Evolutionary conservation across 2,329 filamentous ascomycete genomes (phyloP).

Genomic region (Aspergillus fumigatus): DNA sequence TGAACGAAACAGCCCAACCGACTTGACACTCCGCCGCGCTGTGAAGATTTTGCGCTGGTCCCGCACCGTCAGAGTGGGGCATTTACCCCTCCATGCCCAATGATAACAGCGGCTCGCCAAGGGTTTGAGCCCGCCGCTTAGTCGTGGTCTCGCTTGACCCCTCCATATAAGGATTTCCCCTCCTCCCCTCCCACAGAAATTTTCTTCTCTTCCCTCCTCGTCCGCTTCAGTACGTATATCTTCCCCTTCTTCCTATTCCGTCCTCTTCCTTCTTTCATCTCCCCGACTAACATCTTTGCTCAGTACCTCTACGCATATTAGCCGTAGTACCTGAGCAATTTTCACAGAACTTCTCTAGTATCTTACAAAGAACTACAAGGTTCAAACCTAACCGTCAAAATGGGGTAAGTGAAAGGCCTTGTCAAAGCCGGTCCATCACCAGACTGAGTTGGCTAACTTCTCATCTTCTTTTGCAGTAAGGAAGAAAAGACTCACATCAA

Average conservation of each 20-base stretch:
- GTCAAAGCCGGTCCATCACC: neutral
- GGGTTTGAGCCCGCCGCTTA: constrained; percentile 34
- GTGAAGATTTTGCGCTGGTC: constrained; percentile 32
- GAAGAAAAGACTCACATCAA: constrained; percentile 94
- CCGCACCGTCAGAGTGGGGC: constrained; percentile 23
- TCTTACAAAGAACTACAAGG: constrained; percentile 47
- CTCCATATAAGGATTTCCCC: constrained; percentile 46
- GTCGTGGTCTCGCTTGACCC: constrained; percentile 40
- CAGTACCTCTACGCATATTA: constrained; percentile 48
- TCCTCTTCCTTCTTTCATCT: constrained; percentile 19
- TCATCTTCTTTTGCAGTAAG: constrained; percentile 59
- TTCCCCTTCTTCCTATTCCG: constrained; percentile 22
- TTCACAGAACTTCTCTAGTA: constrained; percentile 40
- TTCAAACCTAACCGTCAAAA: constrained; percentile 48
- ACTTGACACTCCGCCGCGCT: constrained; percentile 17
- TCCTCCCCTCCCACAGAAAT: constrained; percentile 39
- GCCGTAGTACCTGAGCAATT: constrained; percentile 50
- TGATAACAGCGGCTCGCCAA: constrained; percentile 19
- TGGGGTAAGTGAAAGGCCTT: constrained; percentile 51
- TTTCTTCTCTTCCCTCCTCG: constrained; percentile 35
- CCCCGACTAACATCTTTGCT: constrained; percentile 26
- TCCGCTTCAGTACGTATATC: constrained; percentile 46
- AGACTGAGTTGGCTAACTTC: constrained; percentile 4
- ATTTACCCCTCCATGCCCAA: constrained; percentile 26
- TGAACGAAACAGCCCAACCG: constrained; percentile 6